Percentiles rank a stretch among this genome's conserved stretches.
Evolutionary conservation across 345 rosid species (phyloP).

Genomic region (Diplotaxis tenuifolia): DNA sequence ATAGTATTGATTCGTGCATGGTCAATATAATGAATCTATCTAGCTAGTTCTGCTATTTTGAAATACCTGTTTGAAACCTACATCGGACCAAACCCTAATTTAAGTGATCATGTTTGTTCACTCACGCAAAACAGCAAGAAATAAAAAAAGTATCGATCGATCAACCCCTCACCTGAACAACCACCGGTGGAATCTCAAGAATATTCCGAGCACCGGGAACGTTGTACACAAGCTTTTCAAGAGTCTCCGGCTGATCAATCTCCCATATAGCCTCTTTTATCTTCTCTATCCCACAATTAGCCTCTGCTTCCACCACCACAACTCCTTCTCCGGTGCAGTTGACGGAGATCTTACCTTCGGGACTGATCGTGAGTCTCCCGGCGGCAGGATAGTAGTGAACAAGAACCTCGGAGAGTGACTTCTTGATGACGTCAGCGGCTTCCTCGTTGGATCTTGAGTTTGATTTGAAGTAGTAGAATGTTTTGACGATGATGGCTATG

Average conservation of each 20-base stretch:
- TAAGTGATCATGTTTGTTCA: slow-evolving; percentile 17
- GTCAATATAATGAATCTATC: neutral
- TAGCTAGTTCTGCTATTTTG: neutral
- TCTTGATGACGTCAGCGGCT: slow-evolving; percentile 56
- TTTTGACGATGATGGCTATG: slow-evolving; percentile 71
- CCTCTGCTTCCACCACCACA: slow-evolving; percentile 82
- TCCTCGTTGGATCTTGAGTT: slow-evolving; percentile 59
- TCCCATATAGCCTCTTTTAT: slow-evolving; percentile 58
- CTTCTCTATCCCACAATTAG: slow-evolving; percentile 50
- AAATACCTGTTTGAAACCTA: slow-evolving; percentile 7
- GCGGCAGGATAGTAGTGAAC: slow-evolving; percentile 75
- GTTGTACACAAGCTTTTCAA: slow-evolving; percentile 74
- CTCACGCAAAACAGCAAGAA: slow-evolving; percentile 22
- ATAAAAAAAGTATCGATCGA: neutral
- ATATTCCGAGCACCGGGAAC: slow-evolving; percentile 68
- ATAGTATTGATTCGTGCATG: too few relatives aligned
- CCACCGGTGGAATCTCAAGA: slow-evolving; percentile 76
- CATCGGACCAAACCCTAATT: slow-evolving; percentile 22
- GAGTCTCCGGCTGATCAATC: slow-evolving; percentile 60
- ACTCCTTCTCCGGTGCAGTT: slow-evolving; percentile 83
- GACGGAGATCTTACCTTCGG: slow-evolving; percentile 73
- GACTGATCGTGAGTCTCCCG: slow-evolving; percentile 65
- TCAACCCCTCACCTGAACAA: slow-evolving; percentile 58
- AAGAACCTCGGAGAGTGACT: slow-evolving; percentile 64
- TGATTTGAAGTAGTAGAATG: slow-evolving; percentile 80